Base-by-base conservation (phyloP, 2,329 filamentous ascomycete species). In the Alternaria gansuensis region DNA sequence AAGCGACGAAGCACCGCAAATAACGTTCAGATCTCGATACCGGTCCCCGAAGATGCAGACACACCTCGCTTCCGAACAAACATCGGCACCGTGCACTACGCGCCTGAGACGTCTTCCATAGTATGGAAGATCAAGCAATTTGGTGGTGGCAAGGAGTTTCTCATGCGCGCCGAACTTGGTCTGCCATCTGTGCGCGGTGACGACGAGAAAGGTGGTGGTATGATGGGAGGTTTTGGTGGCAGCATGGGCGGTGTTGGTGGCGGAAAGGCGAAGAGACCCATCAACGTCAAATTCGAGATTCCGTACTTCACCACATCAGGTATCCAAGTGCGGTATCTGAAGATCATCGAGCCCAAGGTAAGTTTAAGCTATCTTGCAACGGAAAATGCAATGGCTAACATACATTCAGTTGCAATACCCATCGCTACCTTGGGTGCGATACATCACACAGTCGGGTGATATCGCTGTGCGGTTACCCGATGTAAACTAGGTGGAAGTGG, bases 41-140 rank as follows among this genome's bases (percentile, higher is more conserved):
- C 95, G 1, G 95, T 99, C 3, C 95, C 95, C 23, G 95, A 99
- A 77, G 95, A 99, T 76, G 95, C 95, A 62, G 95, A 99, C 78
- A 92, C 91, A 2, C 95, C 95, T 10, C 89, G 95, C 43, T 99
- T 99, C 86, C 88, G 95, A 52, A 99, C 95, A 34, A 99, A 98
- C 77, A 96, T 99, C 62, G 95, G 95, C 54, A 92, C 90, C 29
- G 95, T 99, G 11, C 95, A 99, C 81, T 99, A 99, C 76, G 94
- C 94, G 4, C 95, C 95, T 0, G 95, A 99, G 79, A 94, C 97
- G 75, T 96, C 92, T 64, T 94, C 94, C 59, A 99, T 99, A 69
- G 91, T 99, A 50, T 99, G 95, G 95, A 99, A 99, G 84, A 99
- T 99, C 78, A 99, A 99, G 84, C 95, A 99, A 74, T 99, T 99